Percentiles rank a stretch among this genome's conserved stretches.
Evolutionary conservation across 306 rosid species (phyloP).

Genomic region (Acacia acuminata): DNA sequence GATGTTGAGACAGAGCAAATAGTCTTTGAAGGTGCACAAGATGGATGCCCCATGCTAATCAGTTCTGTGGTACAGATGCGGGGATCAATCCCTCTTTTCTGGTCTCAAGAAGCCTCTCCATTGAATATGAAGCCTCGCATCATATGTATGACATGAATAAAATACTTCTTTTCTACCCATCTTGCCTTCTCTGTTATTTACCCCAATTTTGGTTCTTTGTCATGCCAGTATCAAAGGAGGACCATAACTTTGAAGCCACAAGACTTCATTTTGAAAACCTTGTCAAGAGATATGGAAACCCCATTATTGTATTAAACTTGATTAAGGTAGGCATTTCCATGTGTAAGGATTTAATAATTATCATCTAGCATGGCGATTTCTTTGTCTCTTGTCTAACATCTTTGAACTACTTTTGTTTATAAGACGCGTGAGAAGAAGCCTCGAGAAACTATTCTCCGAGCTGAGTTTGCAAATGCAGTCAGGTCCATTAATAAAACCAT

Average conservation of each 20-base stretch:
- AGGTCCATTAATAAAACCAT: slow-evolving; percentile 61
- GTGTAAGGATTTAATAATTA: slow-evolving; percentile 15
- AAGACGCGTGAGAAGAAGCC: slow-evolving; percentile 91
- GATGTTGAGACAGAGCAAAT: slow-evolving; percentile 98
- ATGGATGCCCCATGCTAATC: slow-evolving; percentile 70
- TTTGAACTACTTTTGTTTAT: slow-evolving; percentile 27
- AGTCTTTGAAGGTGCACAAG: slow-evolving; percentile 61
- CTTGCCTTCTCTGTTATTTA: slow-evolving; percentile 21
- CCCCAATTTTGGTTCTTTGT: neutral
- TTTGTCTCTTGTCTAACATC: slow-evolving; percentile 24
- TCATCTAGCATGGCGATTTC: slow-evolving; percentile 4
- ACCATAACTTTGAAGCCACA: slow-evolving; percentile 71
- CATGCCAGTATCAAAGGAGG: slow-evolving; percentile 66
- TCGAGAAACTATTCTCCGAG: slow-evolving; percentile 82
- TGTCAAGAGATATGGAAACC: slow-evolving; percentile 83
- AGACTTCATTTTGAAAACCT: slow-evolving; percentile 96
- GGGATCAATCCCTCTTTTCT: slow-evolving; percentile 97
- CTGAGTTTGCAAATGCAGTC: slow-evolving; percentile 89
- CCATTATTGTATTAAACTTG: slow-evolving; percentile 86
- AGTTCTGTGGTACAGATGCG: slow-evolving; percentile 92
- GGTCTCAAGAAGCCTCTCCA: slow-evolving; percentile 95
- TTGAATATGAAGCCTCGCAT: slow-evolving; percentile 86
- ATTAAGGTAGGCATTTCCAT: slow-evolving; percentile 68
- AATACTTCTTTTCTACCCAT: slow-evolving; percentile 19
- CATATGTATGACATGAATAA: slow-evolving; percentile 55